Evolutionary conservation across 1,284 basidiomycete species (phyloP), one percentile per base, ranked within the genome.

Genomic region (Violaceomyces palustris): DNA sequence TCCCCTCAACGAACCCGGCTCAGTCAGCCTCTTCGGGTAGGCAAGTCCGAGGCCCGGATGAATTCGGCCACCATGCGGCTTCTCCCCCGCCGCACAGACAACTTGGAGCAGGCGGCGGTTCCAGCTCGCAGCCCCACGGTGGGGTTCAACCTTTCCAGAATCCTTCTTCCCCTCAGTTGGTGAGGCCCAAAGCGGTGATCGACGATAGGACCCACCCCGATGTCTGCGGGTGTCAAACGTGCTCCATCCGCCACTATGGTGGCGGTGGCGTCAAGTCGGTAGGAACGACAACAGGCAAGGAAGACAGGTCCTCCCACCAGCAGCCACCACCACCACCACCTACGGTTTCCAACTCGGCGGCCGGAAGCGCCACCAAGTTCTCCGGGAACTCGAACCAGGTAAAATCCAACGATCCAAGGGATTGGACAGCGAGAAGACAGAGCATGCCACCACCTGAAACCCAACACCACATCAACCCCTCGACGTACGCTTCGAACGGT

Each of bases 171-270:
- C n/a, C n/a, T n/a, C n/a, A n/a, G n/a, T n/a, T n/a, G n/a, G n/a
- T n/a, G n/a, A n/a, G n/a, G n/a, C n/a, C n/a, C n/a, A n/a, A n/a
- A n/a, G n/a, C n/a, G n/a, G n/a, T n/a, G n/a, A n/a, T n/a, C n/a
- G n/a, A 10, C 19, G 55, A 58, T 15, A 36, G 57, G 15, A 45
- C 57, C 14, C 65, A 67, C 39, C 63, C 63, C 7, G 59, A 57
- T n/a, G 53, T 64, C 6, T 67, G 65, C 22, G 65, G 65, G 3
- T 67, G 65, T 31, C 58, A 60, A 23, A 43, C 51, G 28, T 67
- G 65, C 39, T 62, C 58, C 3, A 57, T 46, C 1, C 45, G 53
- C 3, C 56, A 67, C 39, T 67, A 67, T 11, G 50, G 44, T 34
- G 35, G 34, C 26, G 33, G 19, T 15, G 17, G 29, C 28, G 14